Base-by-base conservation (phyloP, 1,284 basidiomycete species). In the Amylostereum areolatum region DNA sequence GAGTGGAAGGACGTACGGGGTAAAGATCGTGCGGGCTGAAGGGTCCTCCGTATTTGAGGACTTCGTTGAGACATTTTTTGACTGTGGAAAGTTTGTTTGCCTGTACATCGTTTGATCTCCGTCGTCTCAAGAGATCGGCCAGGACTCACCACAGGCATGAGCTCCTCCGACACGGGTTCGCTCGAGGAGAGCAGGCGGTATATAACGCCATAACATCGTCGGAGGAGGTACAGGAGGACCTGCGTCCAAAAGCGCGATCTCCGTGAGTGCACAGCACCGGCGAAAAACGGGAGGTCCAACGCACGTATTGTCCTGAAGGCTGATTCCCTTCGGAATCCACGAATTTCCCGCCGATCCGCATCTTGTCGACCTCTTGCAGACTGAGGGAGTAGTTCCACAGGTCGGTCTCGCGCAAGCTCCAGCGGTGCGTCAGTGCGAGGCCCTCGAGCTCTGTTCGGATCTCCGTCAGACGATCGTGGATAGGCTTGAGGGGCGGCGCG, bases 141-240 rank as follows among this genome's bases (percentile, higher is more conserved):
- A 54, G 60, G 2, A 69, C 85, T 57, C 68, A 96, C 96, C 51
- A 97, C 83, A 5, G 95, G 95, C 88, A 97, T 97, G 31, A 98
- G 72, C 66, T 98, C 95, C 66, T 97, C 95, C 0, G 93, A 97
- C n/a, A 99, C 94, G 0, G 97, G 97, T 69, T 98, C 96, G 50
- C 91, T 94, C n/a, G 94, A 95, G 27, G 94, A 95, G 56, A 99
- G 81, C 45, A 99, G 70, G 29, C 89, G 82, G 69, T 97, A 98
- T 59, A 97, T 95, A 48, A 98, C 78, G 55, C 96, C 96, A 66
- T 98, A 97, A 72, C 96, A 99, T 64, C 96, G 81, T 57, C 96
- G 77, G 48, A 99, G 75, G 32, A 98, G 78, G 67, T 97, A 99
- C 40, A 98, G 75, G 45, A 98, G 72, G 7, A 94, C 92, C 93